Percentiles rank a stretch among this genome's conserved stretches.
These are phyloP conservation scores for Quercus phellos DNA, from an alignment of 331 rosid genomes.

Conservation along the genomic window DNA sequence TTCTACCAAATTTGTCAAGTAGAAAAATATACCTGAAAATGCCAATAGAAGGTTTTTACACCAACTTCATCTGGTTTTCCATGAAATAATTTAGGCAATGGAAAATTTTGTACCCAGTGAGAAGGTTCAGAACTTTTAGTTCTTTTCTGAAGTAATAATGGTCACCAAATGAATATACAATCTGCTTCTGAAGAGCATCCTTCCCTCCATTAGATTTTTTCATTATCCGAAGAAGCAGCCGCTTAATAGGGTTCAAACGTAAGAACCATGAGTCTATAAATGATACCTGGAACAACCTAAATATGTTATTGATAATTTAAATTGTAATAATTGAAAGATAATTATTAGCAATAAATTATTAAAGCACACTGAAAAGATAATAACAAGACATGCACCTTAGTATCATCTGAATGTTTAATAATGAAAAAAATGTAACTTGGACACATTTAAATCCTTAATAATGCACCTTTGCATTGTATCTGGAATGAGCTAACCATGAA, in stretches of 20 bases:
- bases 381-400: not conserved
- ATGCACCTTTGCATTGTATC: not conserved
- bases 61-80: not conserved
- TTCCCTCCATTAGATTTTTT: constrained; percentile 53
- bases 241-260: constrained; percentile 53
- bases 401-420: not conserved
- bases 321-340: not conserved
- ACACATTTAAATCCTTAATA: not conserved
- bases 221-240: constrained; percentile 58
- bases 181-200: constrained; percentile 42
- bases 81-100: constrained; percentile 16
- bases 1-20: constrained; percentile 84
- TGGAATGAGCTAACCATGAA: not conserved
- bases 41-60: constrained; percentile 3
- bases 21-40: constrained; percentile 59
- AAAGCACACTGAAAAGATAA: not conserved
- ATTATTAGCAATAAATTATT: not conserved
- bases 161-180: constrained; percentile 77
- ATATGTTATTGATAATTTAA: not conserved
- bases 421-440: not conserved
- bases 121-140: constrained; percentile 64
- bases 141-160: constrained; percentile 92
- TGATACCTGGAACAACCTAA: constrained; percentile 46
- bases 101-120: constrained; percentile 56
- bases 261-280: constrained; percentile 78